Evolutionary conservation across 345 rosid genomes (phyloP).

Genomic region (Psidium guajava): DNA sequence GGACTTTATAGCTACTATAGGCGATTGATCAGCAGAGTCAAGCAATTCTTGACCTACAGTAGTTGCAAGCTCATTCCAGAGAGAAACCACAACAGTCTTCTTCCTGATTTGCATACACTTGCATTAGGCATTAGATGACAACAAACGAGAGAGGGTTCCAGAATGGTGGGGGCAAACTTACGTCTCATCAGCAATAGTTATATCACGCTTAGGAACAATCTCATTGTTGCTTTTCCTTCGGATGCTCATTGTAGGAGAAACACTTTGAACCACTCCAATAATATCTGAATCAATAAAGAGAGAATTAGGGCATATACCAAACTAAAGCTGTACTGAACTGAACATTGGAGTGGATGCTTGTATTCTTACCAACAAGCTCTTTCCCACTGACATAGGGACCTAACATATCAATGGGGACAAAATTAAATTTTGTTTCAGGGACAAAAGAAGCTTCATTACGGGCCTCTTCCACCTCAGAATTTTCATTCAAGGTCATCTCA

Average conservation of each 20-base stretch:
- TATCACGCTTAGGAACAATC: conserved; percentile 70
- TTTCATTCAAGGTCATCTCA: conserved; percentile 87
- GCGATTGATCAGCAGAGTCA: conserved; percentile 52
- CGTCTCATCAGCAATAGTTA: conserved; percentile 79
- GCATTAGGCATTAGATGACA: not conserved
- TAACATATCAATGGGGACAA: conserved; percentile 72
- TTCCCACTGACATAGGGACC: conserved; percentile 63
- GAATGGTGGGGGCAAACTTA: conserved; percentile 5
- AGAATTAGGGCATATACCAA: not conserved
- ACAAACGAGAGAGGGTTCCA: not conserved
- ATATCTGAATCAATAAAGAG: conserved; percentile 32
- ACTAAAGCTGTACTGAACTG: not conserved
- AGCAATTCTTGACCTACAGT: conserved; percentile 62
- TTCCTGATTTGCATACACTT: conserved; percentile 24
- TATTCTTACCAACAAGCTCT: conserved; percentile 63
- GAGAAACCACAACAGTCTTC: conserved; percentile 72
- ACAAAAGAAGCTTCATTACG: conserved; percentile 48
- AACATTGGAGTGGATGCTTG: not conserved
- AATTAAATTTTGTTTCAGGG: conserved; percentile 72
- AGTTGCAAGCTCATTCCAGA: conserved; percentile 90
- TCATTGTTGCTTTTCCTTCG: conserved; percentile 76
- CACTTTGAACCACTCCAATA: conserved; percentile 84
- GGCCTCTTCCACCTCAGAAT: conserved; percentile 81
- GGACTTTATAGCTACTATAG: conserved; percentile 72
- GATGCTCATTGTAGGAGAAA: conserved; percentile 64